Evolutionary conservation across 2,329 filamentous ascomycete genomes (phyloP).

Genomic region (Cadophora luteo-olivacea): DNA sequence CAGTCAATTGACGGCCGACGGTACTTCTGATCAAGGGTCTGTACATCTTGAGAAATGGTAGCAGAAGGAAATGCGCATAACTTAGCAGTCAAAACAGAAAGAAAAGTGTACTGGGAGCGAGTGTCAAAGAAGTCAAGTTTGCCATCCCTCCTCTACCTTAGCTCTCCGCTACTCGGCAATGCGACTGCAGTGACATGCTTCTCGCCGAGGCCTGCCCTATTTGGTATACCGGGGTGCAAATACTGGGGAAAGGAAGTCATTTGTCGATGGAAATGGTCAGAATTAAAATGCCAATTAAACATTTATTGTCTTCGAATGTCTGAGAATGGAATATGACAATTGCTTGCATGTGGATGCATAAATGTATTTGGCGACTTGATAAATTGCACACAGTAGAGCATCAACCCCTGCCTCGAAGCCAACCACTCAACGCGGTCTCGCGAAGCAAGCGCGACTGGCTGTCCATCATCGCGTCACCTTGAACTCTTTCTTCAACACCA

Average conservation of each 20-base stretch:
- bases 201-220: constrained; percentile 29
- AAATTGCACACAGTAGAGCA: neutral
- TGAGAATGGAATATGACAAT: neutral
- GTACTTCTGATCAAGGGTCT: constrained; percentile 38
- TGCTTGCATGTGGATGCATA: neutral
- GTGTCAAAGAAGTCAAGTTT: constrained; percentile 16
- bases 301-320: neutral
- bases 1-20: constrained; percentile 35
- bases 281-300: neutral
- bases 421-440: constrained; percentile 37
- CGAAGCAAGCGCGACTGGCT: constrained; percentile 26
- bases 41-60: constrained; percentile 38
- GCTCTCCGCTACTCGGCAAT: constrained; percentile 32
- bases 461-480: constrained; percentile 33
- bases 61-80: constrained; percentile 25
- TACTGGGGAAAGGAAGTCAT: neutral
- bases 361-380: neutral
- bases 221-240: neutral
- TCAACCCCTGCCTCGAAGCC: neutral
- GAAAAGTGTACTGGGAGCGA: constrained; percentile 2
- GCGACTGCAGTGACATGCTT: constrained; percentile 10
- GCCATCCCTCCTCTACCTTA: constrained; percentile 15
- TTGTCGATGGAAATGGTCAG: neutral
- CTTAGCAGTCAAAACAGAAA: neutral
- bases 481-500: constrained; percentile 12